phyloP scores from a whole-genome alignment of 2,329 filamentous ascomycete genomes.

The Rugonectria rugulosa region DNA sequence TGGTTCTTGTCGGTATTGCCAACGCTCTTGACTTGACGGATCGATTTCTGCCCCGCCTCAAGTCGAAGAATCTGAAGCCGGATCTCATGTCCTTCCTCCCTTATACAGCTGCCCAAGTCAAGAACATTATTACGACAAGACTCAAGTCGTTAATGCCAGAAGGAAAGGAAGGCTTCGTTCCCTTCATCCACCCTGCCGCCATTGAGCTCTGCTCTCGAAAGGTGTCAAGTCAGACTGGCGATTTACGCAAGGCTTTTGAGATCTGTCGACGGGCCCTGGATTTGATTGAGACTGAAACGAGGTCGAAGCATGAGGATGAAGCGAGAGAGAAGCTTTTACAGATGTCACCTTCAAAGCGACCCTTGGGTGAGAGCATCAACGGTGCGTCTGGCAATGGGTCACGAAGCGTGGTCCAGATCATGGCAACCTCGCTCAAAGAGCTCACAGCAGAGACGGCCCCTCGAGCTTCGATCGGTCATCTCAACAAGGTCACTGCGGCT shows the following conservation, averaged over 20 bases:
- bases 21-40: constrained; percentile 97
- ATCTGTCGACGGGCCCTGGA: constrained; percentile 91
- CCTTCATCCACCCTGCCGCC: constrained; percentile 92
- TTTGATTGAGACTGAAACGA: constrained; percentile 84
- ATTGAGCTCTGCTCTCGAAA: constrained; percentile 95
- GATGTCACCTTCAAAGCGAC: constrained; percentile 75
- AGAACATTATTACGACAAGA: constrained; percentile 83
- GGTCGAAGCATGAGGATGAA: constrained; percentile 73
- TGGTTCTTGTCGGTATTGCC: constrained; percentile 90
- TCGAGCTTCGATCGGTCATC: constrained; percentile 85
- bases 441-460: constrained; percentile 83
- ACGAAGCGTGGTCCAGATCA: constrained; percentile 55
- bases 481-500: constrained; percentile 88
- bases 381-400: constrained; percentile 53
- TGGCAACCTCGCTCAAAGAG: constrained; percentile 62
- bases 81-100: constrained; percentile 90
- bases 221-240: constrained; percentile 91
- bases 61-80: constrained; percentile 90
- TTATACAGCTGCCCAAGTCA: constrained; percentile 88
- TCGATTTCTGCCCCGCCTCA: constrained; percentile 90
- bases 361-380: constrained; percentile 84
- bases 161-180: constrained; percentile 69
- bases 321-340: constrained; percentile 63
- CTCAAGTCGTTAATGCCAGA: constrained; percentile 76
- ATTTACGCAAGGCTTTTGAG: constrained; percentile 94